Base-by-base conservation (phyloP, 2,329 filamentous ascomycete genomes). In the Graphilbum fragrans region DNA sequence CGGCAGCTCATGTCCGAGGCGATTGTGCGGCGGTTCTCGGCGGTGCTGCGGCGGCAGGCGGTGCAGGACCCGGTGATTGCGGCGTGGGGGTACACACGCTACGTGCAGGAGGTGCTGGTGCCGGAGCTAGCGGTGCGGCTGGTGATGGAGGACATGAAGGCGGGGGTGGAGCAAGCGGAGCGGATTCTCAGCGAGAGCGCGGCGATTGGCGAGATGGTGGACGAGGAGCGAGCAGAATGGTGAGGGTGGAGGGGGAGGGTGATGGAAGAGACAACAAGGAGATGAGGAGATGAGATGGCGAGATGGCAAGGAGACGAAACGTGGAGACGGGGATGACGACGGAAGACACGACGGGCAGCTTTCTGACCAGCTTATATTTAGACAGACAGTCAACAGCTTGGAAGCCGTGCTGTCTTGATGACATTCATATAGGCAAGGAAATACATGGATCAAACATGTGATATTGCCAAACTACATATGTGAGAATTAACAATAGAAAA, bases 81-180 rank as follows among this genome's bases (percentile, higher is more conserved):
- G 14, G 72, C 73, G 1, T 68, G 80, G 25, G 81, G 82, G 2
- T 70, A 80, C 29, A 74, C 75, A 5, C 72, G 70, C 20, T 90
- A 81, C 51, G 75, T 87, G 3, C 81, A 87, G 58, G 67, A 70
- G 1, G 84, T 90, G 2, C 62, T 94, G 46, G 83, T 93, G 20
- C 83, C 85, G 0, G 87, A 94, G 56, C 54, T 77, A 48, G 65
- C 70, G 20, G 62, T 70, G 29, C 62, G 58, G 45, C 58, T 78
- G 39, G 72, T 77, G 46, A 69, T 66, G 59, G 70, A 77, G 50
- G 74, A 77, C 46, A 69, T 77, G 66, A 44, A 48, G 3, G 61
- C 71, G 19, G 55, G 50, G 3, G 58, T 59, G 35, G 55, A 57
- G 8, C 57, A 64, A 44, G 72, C 72, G 17, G 61, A 65, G 48